Evolutionary conservation across 176 grass and related monocot species (phyloP), one percentile per base, ranked within the genome.

Genomic region (Alloteropsis semialata): DNA sequence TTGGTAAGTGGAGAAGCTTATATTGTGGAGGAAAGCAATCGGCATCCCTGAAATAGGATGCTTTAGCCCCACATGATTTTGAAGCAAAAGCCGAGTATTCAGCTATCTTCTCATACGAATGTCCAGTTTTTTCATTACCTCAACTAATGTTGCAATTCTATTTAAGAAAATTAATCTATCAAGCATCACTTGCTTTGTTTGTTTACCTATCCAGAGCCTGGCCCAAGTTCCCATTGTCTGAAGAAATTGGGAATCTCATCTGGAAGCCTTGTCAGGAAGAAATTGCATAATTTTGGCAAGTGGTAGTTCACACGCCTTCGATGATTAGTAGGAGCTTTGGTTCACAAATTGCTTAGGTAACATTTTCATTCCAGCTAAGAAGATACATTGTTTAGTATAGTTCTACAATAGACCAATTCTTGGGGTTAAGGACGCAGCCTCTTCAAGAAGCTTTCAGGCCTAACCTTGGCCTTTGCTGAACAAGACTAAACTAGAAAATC

Each of bases 161-260:
- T 34, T 55, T 5, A 73, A 79, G 44, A 63, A 61, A 68, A 69
- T 24, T 78, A 60, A 69, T 70, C 41, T 66, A 78, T 50, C 56
- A 45, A 70, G 51, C 74, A 83, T 74, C 43, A 69, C 16, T 19
- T 50, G 29, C 70, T 53, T 72, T 45, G 38, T 77, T 14, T 56
- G 38, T n/a, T n/a, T 21, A 38, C 61, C 32, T 41, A 37, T 67
- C 39, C 22, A 5, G 21, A 21, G 16, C 41, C 16, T 85, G 37
- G 18, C 39, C 25, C 16, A 21, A 43, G 11, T 24, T 36, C 49
- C 13, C 58, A 50, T 19, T 22, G 75, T 71, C 69, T 79, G n/a
- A 38, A 62, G n/a, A 38, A 62, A 62, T 36, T 8, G 44, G 65
- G 56, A 63, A 50, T 29, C 11, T 5, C 37, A 53, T n/a, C 10